Evolutionary conservation across 495 filamentous ascomycete genomes (phyloP), one percentile per base, ranked within the genome.

Genomic region (Evernia prunastri): DNA sequence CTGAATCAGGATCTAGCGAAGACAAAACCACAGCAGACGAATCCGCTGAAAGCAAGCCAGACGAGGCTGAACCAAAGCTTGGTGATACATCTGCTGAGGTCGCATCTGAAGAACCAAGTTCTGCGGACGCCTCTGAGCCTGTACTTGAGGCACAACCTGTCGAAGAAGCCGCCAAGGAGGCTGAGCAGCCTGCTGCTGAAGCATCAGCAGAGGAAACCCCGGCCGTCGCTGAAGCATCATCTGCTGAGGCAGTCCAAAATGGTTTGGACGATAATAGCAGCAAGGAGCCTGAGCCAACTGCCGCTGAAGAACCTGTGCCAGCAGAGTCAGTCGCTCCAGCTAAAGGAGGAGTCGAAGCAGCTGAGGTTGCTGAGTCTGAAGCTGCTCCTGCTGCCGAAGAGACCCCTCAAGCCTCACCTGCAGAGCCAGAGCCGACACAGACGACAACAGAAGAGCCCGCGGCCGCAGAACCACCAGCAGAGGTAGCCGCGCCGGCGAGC

Each of bases 161-260:
- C 15, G 61, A 56, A 35, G 59, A 54, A n/a, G 39, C 72, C 27
- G 77, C 78, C 13, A 78, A 75, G 58, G 81, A 73, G 66, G 79
- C 78, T 56, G 77, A 80, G 58, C 67, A 71, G 29, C 63, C 65
- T 8, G 60, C 61, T 13, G 56, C 43, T 8, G 58, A 68, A n/a
- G 67, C 70, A 9, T 49, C 70, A 25, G 60, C 69, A 27, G 42
- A 37, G 15, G 42, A 62, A 49, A 40, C 53, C 27, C 47, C 53
- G n/a, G 61, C 35, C 5, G 40, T 43, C 35, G 18, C 51, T 31
- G 61, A 56, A 63, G 53, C 23, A 45, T 42, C 27, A 20, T 40
- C 27, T 36, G 49, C 27, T 54, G 37, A 56, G 39, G 9, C 42
- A 13, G 64, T 51, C 20, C 58, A 54, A 43, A n/a, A 36, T n/a